Evolutionary conservation across 2,329 filamentous ascomycete genomes (phyloP), one percentile per base, ranked within the genome.

Genomic region (Colletotrichum chlorophyti): DNA sequence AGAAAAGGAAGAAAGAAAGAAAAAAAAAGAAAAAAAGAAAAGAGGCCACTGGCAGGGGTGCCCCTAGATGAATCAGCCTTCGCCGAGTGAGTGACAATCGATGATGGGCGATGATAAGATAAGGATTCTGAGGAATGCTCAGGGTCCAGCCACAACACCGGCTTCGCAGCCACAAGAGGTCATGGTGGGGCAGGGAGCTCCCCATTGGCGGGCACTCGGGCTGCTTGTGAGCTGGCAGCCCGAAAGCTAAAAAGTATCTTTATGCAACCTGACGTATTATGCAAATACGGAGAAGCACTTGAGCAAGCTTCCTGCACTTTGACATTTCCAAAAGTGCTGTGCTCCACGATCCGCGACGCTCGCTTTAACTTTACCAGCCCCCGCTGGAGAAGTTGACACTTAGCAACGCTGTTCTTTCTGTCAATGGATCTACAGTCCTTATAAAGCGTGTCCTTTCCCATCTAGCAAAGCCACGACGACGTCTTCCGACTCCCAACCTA

Each of bases 341-440:
- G 57, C 57, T 45, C 51, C 55, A 45, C 57, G 57, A 55, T 60
- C 57, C 51, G 57, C 51, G 57, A 60, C 57, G 31, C 50, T 40
- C 26, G 51, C 38, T 60, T 31, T 29, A 60, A 60, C 57, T 60
- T 29, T 60, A 57, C 57, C 45, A 59, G 43, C 55, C 55, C 43
- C 55, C 49, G 37, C n/a, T n/a, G 38, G 43, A 53, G 37, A 45
- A 55, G 51, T 50, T 32, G 24, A 17, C 19, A 34, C 31, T 9
- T 42, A n/a, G n/a, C n/a, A n/a, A n/a, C n/a, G n/a, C n/a, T n/a
- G n/a, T n/a, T n/a, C n/a, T n/a, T n/a, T n/a, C n/a, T n/a, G n/a
- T n/a, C n/a, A n/a, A n/a, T n/a, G n/a, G n/a, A n/a, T n/a, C n/a
- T n/a, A n/a, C n/a, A n/a, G n/a, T n/a, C n/a, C n/a, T n/a, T n/a